Conservation (phyloP, 1,139 yeast species). For the Hansenula sp. region DNA sequence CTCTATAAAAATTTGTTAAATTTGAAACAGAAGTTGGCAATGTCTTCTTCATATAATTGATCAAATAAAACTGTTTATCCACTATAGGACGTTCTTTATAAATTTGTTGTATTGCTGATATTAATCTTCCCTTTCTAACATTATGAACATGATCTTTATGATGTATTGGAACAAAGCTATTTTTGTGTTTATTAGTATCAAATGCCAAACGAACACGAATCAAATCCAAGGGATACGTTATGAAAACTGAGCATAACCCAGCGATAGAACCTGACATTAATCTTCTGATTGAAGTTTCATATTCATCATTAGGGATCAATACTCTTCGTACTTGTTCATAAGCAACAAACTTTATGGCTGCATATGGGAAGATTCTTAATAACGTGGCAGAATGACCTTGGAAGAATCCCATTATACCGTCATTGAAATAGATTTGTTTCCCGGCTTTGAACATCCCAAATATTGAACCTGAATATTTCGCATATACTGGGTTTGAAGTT, state of each 20-base stretch:
- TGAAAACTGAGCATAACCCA: constrained; percentile 80
- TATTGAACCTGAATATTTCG: constrained; percentile 76
- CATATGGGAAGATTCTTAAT: constrained; percentile 90
- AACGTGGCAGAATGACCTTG: constrained; percentile 96
- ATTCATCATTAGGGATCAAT: constrained; percentile 66
- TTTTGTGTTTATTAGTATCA: constrained; percentile 50
- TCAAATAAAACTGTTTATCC: constrained; percentile 20
- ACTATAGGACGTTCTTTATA: constrained; percentile 56
- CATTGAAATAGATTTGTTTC: constrained; percentile 55
- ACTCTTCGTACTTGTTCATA: constrained; percentile 87
- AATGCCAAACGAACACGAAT: constrained; percentile 90
- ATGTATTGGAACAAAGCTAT: constrained; percentile 14
- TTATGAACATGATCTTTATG: constrained; percentile 24
- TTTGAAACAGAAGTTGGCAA: constrained; percentile 31
- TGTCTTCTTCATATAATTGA: constrained; percentile 20
- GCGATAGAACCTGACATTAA: constrained; percentile 87
- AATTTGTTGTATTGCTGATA: constrained; percentile 50
- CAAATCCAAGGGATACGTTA: constrained; percentile 90
- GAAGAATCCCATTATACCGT: constrained; percentile 81
- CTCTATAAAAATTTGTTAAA: constrained; percentile 78
- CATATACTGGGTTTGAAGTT: constrained; percentile 87
- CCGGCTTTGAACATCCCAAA: constrained; percentile 76
- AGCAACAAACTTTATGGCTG: constrained; percentile 96
- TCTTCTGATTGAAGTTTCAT: constrained; percentile 80
- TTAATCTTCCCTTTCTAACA: constrained; percentile 47